phyloP scores from a whole-genome alignment of 208 protist species.

The Naegleria gruberi region DNA sequence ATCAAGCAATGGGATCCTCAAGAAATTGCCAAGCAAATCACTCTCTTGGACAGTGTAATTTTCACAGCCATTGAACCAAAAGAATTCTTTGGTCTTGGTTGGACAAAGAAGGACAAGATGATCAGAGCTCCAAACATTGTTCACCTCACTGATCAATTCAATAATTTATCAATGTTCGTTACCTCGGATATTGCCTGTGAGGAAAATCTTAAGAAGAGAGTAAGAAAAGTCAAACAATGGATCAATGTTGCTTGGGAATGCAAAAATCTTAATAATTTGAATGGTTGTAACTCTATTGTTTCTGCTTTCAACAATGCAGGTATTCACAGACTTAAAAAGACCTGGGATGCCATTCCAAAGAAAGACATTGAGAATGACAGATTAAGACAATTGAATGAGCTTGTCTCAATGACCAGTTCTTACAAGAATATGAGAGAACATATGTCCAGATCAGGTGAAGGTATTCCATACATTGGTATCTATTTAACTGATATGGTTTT shows the following conservation, averaged over 20 bases:
- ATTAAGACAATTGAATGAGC: background rate
- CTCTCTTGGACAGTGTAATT: background rate
- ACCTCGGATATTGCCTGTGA: background rate
- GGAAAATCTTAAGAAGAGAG: background rate
- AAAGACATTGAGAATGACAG: background rate
- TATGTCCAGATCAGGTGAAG: background rate
- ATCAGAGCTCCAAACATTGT: background rate
- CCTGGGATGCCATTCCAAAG: background rate
- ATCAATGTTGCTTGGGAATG: background rate
- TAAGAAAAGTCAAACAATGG: background rate
- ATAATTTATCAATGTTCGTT: background rate
- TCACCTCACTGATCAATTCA: background rate
- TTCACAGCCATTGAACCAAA: background rate
- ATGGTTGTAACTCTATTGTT: background rate
- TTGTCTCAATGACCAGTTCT: background rate
- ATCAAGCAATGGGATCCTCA: background rate
- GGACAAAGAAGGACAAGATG: background rate
- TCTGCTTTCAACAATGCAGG: background rate
- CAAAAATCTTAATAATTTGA: slow-evolving; percentile 8
- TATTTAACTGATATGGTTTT: slow-evolving; percentile 52
- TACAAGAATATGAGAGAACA: background rate
- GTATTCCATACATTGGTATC: slow-evolving; percentile 49
- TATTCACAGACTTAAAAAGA: slow-evolving; percentile 11
- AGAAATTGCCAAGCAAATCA: slow-evolving; percentile 18
- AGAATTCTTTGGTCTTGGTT: background rate